phyloP scores from a whole-genome alignment of 768 basidiomycete genomes.

The Russula brevipes region DNA sequence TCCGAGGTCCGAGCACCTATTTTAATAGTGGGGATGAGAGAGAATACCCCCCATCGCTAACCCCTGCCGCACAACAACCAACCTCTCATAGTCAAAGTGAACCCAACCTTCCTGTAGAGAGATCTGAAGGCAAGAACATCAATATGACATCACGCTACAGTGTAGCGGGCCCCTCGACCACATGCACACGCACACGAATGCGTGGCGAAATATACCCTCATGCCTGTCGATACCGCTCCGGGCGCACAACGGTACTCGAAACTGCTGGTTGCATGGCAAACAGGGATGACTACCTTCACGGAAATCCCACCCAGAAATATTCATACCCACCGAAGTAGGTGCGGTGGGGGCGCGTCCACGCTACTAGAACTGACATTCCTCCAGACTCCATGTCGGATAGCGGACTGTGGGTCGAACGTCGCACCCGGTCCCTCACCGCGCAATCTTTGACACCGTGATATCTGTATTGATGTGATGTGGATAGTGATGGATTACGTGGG shows the following conservation, averaged over 20 bases:
- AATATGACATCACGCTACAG: conserved; percentile 17
- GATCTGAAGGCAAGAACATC: neutral
- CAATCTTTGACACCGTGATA: too few relatives aligned
- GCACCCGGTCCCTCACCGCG: neutral
- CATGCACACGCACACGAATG: conserved; percentile 1
- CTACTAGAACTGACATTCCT: neutral
- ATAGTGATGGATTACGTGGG: neutral
- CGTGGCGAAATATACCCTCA: neutral
- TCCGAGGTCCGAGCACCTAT: neutral
- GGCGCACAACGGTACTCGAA: neutral
- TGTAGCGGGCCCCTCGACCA: conserved; percentile 24
- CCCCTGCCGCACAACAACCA: neutral
- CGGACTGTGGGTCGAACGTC: neutral
- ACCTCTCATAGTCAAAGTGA: neutral
- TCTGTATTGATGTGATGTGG: neutral
- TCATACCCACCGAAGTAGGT: neutral
- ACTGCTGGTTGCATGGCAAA: neutral
- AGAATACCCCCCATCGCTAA: neutral
- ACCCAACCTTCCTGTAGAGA: neutral
- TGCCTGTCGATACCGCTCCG: neutral
- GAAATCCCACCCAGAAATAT: too few relatives aligned
- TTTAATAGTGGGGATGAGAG: neutral
- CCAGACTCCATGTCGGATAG: neutral
- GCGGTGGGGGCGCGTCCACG: neutral
- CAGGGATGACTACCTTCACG: neutral